Percentiles rank a stretch among this genome's conserved stretches.
These are phyloP conservation scores for Allium sativum DNA, from an alignment of 106 monocot species.

Conservation along the genomic window DNA sequence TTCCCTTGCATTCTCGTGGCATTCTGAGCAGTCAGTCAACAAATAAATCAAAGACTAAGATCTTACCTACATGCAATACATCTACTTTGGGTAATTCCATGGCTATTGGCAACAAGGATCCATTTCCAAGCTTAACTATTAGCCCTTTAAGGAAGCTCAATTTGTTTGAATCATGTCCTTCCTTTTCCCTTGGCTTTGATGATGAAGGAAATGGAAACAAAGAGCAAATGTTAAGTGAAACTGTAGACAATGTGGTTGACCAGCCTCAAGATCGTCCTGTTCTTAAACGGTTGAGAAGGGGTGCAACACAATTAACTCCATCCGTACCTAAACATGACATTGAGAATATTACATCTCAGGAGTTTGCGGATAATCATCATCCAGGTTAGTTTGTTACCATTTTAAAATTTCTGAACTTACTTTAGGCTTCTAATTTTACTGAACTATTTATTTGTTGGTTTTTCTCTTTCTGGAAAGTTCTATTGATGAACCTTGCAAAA, in stretches of 20 bases:
- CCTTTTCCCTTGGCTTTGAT: too few relatives aligned
- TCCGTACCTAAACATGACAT: slow-evolving; percentile 26
- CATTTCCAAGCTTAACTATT: slow-evolving; percentile 47
- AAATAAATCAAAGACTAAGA: slow-evolving; percentile 26
- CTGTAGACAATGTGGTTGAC: background rate
- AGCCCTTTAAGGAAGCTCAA: slow-evolving; percentile 75
- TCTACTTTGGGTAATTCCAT: slow-evolving; percentile 32
- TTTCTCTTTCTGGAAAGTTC: background rate
- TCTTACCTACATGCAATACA: slow-evolving; percentile 14
- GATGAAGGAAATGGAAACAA: too few relatives aligned
- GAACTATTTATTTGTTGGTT: background rate
- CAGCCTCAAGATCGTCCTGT: slow-evolving; percentile 13
- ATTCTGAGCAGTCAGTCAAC: slow-evolving; percentile 22
- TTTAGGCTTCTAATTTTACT: background rate
- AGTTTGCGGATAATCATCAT: slow-evolving; percentile 13
- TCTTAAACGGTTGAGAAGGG: slow-evolving; percentile 44
- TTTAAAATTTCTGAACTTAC: background rate
- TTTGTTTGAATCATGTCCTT: slow-evolving; percentile 62
- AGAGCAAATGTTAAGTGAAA: too few relatives aligned
- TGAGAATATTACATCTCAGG: slow-evolving; percentile 81
- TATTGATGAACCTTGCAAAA: background rate
- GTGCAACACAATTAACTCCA: slow-evolving; percentile 11
- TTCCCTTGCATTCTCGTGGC: too few relatives aligned
- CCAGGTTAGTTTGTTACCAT: slow-evolving; percentile 19
- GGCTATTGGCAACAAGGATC: slow-evolving; percentile 32